Evolutionary conservation across 805 yeast species (phyloP).

Genomic region (Candida sphagnicola): DNA sequence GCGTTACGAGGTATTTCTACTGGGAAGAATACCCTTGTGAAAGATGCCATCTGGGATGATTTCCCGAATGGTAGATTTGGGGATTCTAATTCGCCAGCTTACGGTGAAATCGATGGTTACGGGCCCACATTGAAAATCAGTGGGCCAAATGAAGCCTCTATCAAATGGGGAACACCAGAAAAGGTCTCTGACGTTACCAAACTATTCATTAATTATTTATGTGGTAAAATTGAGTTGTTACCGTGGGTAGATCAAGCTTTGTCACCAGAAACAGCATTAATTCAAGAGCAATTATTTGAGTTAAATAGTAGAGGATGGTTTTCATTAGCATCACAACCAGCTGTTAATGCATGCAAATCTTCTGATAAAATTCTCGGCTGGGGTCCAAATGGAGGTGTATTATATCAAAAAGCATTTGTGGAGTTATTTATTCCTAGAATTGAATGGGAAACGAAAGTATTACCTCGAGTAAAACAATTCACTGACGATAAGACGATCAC

Average conservation of each 20-base stretch:
- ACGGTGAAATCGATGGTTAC: slow-evolving; percentile 97
- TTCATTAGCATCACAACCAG: slow-evolving; percentile 95
- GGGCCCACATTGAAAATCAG: slow-evolving; percentile 86
- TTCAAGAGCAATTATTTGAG: slow-evolving; percentile 84
- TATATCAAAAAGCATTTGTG: slow-evolving; percentile 93
- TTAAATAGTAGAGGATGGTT: slow-evolving; percentile 72
- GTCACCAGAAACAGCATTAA: slow-evolving; percentile 84
- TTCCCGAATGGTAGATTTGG: slow-evolving; percentile 95
- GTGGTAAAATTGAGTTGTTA: slow-evolving; percentile 67
- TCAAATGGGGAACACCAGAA: slow-evolving; percentile 79
- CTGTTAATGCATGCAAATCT: slow-evolving; percentile 73
- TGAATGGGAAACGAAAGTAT: slow-evolving; percentile 59
- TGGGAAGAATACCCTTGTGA: slow-evolving; percentile 80
- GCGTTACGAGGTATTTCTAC: slow-evolving; percentile 72
- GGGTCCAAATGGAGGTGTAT: slow-evolving; percentile 90
- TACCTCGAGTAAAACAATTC: slow-evolving; percentile 43
- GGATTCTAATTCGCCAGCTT: slow-evolving; percentile 93
- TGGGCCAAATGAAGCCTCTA: slow-evolving; percentile 55
- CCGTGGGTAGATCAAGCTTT: slow-evolving; percentile 93
- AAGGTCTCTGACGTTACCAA: slow-evolving; percentile 55
- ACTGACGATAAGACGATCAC: slow-evolving; percentile 50
- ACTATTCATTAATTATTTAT: slow-evolving; percentile 68
- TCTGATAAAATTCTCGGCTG: slow-evolving; percentile 92
- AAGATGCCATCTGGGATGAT: slow-evolving; percentile 96
- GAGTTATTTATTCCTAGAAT: slow-evolving; percentile 68